Base-by-base conservation (phyloP, 331 rosid species). In the Acacia concinna region DNA sequence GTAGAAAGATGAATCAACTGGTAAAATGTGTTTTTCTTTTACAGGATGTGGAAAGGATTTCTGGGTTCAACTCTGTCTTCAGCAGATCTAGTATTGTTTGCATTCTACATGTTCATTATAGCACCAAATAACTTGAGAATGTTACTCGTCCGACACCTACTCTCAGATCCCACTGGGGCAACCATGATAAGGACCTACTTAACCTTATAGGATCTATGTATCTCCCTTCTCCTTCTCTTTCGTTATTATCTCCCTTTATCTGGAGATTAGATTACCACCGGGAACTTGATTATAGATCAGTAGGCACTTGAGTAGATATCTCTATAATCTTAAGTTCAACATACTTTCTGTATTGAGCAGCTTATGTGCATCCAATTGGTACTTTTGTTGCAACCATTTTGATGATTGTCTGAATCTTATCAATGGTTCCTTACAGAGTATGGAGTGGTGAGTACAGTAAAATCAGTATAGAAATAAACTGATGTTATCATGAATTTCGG, bases 41-140 rank as follows among this genome's bases (percentile, higher is more conserved):
- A 84, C 93, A 96, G 98, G 99, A 91, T 96, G 99, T 93, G 93
- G 97, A 86, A 90, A 75, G 99, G 99, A 77, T 96, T 96, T 85
- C 98, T 96, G 18, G 99, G 99, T 63, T 93, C 99, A 10, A 83
- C 91, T 10, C 94, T 96, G 64, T 93, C 99, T 43, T 96, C 97
- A 3, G 87, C 82, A 18, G 99, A 96, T 77, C 98, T 96, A 20
- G 68, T 81, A 65, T 71, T 90, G 73, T 96, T 96, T 82, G 97
- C 98, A 38, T 76, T 93, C 66, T 96, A 93, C 73, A 91, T 96
- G 99, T 96, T 96, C 88, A 83, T 93, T 73, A 71, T 93, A 77
- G 97, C 99, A 37, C 98, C 99, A 76, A 90, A 91, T 85, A 82
- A 88, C 82, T 84, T 96, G 87, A 90, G 99, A 89, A 93, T 88